Base-by-base conservation (phyloP, 768 basidiomycete species). In the Amanita pallidorosea region DNA sequence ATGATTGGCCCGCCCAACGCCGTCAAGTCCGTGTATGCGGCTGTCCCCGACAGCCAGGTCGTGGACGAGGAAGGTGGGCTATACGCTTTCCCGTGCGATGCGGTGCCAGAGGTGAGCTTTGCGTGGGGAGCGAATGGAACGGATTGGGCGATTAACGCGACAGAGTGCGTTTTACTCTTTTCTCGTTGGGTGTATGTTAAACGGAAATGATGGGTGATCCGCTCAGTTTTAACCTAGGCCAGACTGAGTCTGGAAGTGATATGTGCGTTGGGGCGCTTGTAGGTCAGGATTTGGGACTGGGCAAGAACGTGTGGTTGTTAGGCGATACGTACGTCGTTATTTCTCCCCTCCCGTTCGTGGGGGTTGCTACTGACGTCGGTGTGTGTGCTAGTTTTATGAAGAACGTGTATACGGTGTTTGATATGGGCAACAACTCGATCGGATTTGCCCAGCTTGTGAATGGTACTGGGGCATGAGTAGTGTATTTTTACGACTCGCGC, bases 31-130 rank as follows among this genome's bases (percentile, higher is more conserved):
- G 52, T 70, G 25, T 70, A 69, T 46, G 53, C 45, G 11, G 55
- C 57, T 18, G 66, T 71, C 36, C 62, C 65, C 18, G 68, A 66
- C 8, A 54, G 66, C 37, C 54, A 59, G 52, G 60, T 63, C 40
- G 61, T 61, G 3, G 59, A 61, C 9, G 37, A 51, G 7, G 56
- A 56, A 8, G 17, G 64, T 12, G 65, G 65, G 47, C 6, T 38
- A 6, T 48, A 48, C n/a, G 34, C 34, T 9, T 48, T 48, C 20
- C 47, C 47, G 2, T 48, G 47, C 38, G 25, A 38, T 9, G 18
- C 20, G 5, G 35, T 48, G 9, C 47, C 47, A 3, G 25, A 48
- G 20, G 34, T 48, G 22, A 37, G 34, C n/a, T 48, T 48, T 38
- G 11, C 3, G 11, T 48, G 47, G 47, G 46, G 46, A 27, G 27